These are phyloP conservation scores for Lasiosphaeria hispida DNA, from an alignment of 495 filamentous ascomycete species.

Conservation along the genomic window DNA sequence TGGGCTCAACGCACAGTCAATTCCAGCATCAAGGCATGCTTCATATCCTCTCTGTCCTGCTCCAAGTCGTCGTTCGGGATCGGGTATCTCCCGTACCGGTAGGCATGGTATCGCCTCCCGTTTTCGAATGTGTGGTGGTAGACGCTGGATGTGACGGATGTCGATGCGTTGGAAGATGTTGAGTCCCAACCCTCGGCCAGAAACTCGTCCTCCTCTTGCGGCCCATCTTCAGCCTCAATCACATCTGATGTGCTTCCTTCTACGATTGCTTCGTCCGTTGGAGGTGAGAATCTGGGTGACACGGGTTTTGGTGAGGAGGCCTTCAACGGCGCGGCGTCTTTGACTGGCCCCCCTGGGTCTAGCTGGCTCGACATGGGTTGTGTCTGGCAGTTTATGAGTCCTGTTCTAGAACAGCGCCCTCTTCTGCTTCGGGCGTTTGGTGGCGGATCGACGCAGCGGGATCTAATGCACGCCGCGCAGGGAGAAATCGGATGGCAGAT, in stretches of 20 bases:
- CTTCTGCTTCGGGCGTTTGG: too few relatives aligned
- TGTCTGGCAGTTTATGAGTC: too few relatives aligned
- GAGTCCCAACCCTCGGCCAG: slow-evolving; percentile 24
- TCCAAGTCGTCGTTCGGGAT: slow-evolving; percentile 57
- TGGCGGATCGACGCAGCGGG: too few relatives aligned
- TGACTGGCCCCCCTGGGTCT: too few relatives aligned
- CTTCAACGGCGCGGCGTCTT: too few relatives aligned
- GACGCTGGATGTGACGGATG: slow-evolving; percentile 41
- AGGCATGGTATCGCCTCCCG: slow-evolving; percentile 57
- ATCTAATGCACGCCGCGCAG: too few relatives aligned
- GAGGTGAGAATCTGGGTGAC: too few relatives aligned
- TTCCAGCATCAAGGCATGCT: slow-evolving; percentile 35
- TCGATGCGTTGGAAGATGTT: slow-evolving; percentile 26
- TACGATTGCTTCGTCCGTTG: too few relatives aligned
- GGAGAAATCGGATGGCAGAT: too few relatives aligned
- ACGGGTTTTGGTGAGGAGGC: too few relatives aligned
- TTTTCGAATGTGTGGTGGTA: slow-evolving; percentile 48
- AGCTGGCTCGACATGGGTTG: too few relatives aligned
- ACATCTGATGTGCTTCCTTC: neutral
- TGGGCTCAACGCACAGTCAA: slow-evolving; percentile 18
- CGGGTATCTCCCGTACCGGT: slow-evolving; percentile 50
- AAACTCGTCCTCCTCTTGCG: slow-evolving; percentile 24
- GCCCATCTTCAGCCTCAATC: slow-evolving; percentile 15
- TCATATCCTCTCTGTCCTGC: slow-evolving; percentile 46
- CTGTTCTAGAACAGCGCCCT: too few relatives aligned